phyloP scores from a whole-genome alignment of 306 rosid species.

The Urtica urens region DNA sequence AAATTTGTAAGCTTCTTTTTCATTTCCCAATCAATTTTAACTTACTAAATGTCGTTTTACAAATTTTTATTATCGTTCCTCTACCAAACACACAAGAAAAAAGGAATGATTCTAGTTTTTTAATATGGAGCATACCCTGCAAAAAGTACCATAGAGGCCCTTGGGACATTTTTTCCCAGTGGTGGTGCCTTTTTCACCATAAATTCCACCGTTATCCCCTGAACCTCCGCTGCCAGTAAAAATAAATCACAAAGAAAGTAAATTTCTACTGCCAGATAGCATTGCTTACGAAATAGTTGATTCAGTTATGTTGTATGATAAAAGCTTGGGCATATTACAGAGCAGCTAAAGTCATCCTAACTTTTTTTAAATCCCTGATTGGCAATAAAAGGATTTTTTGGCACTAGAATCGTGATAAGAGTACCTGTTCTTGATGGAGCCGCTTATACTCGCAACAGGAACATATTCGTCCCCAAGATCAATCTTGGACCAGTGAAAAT shows the following conservation, averaged over 20 bases:
- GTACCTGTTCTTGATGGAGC: conserved; percentile 72
- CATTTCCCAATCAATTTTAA: too few species aligned
- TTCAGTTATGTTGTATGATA: background rate
- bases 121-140: conserved; percentile 48
- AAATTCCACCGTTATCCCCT: conserved; percentile 57
- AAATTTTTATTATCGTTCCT: too few species aligned
- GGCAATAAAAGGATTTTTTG: background rate
- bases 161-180: conserved; percentile 87
- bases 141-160: conserved; percentile 87
- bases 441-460: conserved; percentile 75
- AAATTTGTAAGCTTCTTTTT: too few species aligned
- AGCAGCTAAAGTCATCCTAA: background rate
- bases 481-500: conserved; percentile 92
- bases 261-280: conserved; percentile 14
- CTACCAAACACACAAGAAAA: too few species aligned
- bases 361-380: background rate
- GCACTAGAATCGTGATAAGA: background rate
- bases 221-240: conserved; percentile 74
- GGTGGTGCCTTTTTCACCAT: conserved; percentile 67
- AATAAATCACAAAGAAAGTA: conserved; percentile 14
- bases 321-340: background rate
- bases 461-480: conserved; percentile 63
- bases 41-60: too few species aligned
- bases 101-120: too few species aligned
- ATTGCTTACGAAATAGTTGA: background rate